These are phyloP conservation scores for Gnetum montanum DNA, from an alignment of 75 land plant species.

Conservation along the genomic window DNA sequence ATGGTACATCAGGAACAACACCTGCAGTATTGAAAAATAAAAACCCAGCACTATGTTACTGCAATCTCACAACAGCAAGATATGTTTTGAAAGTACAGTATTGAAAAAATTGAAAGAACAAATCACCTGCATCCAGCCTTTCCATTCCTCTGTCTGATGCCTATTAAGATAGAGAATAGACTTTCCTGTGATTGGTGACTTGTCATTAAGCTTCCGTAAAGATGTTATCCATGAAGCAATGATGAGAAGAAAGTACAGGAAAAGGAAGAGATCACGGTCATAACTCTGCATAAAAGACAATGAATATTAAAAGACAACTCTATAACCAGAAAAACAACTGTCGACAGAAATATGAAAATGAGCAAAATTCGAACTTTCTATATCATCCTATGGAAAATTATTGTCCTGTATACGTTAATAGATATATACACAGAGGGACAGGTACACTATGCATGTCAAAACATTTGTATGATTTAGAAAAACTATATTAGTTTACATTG, in stretches of 20 bases:
- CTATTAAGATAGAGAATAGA: slow-evolving; percentile 76
- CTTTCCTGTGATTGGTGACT: slow-evolving; percentile 72
- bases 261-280: slow-evolving; percentile 87
- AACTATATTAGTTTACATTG: too few relatives aligned
- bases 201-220: slow-evolving; percentile 77
- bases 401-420: too few relatives aligned
- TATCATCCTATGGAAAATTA: too few relatives aligned
- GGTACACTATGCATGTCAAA: neutral
- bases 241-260: slow-evolving; percentile 78
- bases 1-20: slow-evolving; percentile 89
- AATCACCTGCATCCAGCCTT: slow-evolving; percentile 99
- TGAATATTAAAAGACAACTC: neutral
- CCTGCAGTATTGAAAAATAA: slow-evolving; percentile 29
- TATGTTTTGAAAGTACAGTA: neutral
- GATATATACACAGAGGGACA: too few relatives aligned
- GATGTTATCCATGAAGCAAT: slow-evolving; percentile 79
- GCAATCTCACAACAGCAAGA: neutral
- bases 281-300: slow-evolving; percentile 61
- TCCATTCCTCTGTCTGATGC: slow-evolving; percentile 99
- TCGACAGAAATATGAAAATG: neutral
- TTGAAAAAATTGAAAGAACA: slow-evolving; percentile 1
- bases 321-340: neutral
- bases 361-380: too few relatives aligned
- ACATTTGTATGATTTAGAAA: too few relatives aligned
- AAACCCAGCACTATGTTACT: neutral